A percentile compares a stretch with the other conserved stretches of the same genome.
phyloP scores from a whole-genome alignment of 768 basidiomycete species.

The Trametopsis cervina region DNA sequence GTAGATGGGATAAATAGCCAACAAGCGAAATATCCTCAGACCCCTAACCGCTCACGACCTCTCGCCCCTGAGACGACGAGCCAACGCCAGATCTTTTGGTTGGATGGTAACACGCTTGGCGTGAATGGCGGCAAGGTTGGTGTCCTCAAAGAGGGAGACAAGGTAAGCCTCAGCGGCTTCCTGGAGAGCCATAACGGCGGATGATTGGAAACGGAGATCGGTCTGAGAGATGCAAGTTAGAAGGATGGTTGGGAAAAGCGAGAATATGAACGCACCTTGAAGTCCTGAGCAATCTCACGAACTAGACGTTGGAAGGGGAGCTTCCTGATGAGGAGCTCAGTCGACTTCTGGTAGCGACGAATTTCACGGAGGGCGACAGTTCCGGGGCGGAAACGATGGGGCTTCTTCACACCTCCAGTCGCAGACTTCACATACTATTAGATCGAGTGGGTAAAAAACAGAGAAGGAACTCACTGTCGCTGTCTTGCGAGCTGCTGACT shows the following conservation, averaged over 20 bases:
- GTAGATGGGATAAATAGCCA: background rate
- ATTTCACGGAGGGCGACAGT: constrained; percentile 33
- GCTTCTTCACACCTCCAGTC: constrained; percentile 65
- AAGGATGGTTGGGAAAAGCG: background rate
- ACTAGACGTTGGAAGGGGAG: constrained; percentile 63
- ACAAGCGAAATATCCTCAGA: constrained; percentile 17
- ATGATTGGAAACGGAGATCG: constrained; percentile 59
- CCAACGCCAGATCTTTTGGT: constrained; percentile 48
- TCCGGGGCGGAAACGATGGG: constrained; percentile 36
- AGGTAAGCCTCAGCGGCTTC: constrained; percentile 47
- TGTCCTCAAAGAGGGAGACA: constrained; percentile 37
- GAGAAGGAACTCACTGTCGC: constrained; percentile 29
- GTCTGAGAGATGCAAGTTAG: constrained; percentile 28
- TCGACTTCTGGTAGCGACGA: constrained; percentile 34
- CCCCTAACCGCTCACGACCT: constrained; percentile 22
- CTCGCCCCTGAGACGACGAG: constrained; percentile 42
- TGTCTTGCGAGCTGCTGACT: constrained; percentile 53
- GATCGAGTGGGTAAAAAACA: background rate
- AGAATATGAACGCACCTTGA: constrained; percentile 37
- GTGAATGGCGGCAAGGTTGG: constrained; percentile 47
- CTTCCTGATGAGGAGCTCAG: constrained; percentile 36
- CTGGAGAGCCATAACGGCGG: constrained; percentile 56
- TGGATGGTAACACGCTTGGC: constrained; percentile 48
- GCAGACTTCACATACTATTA: constrained; percentile 21
- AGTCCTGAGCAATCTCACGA: constrained; percentile 60